Conservation (phyloP, 129 eudicot species). For the Arctium minus region DNA sequence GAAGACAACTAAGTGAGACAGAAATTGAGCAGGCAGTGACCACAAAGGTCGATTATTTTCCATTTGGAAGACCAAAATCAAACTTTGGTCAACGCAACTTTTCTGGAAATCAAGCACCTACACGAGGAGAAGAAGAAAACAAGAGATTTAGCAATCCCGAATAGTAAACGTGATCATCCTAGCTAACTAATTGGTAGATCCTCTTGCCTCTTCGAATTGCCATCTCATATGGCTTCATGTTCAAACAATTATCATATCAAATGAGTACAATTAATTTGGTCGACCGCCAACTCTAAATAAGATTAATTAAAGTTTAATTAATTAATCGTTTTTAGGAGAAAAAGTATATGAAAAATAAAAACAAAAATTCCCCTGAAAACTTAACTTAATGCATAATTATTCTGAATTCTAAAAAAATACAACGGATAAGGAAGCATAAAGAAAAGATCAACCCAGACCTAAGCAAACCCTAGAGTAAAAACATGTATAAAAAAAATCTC, state of each 20-base stretch:
- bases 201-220: neutral
- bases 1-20: neutral
- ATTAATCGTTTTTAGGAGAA: neutral
- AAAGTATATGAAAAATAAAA: neutral
- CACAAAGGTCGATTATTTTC: neutral
- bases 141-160: neutral
- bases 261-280: neutral
- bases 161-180: neutral
- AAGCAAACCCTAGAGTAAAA: conserved; percentile 19
- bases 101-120: neutral
- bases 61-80: neutral
- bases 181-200: neutral
- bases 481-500: neutral
- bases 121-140: neutral
- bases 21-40: neutral
- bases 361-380: neutral
- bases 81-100: neutral
- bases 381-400: neutral
- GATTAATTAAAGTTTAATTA: neutral
- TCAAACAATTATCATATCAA: neutral
- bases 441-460: neutral
- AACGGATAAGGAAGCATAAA: neutral
- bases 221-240: neutral
- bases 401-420: neutral
- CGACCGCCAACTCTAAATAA: neutral